Percentiles rank a stretch among this genome's conserved stretches.
Evolutionary conservation across 192 early-diverging fungal species (phyloP).

Genomic region (Backusella circina): DNA sequence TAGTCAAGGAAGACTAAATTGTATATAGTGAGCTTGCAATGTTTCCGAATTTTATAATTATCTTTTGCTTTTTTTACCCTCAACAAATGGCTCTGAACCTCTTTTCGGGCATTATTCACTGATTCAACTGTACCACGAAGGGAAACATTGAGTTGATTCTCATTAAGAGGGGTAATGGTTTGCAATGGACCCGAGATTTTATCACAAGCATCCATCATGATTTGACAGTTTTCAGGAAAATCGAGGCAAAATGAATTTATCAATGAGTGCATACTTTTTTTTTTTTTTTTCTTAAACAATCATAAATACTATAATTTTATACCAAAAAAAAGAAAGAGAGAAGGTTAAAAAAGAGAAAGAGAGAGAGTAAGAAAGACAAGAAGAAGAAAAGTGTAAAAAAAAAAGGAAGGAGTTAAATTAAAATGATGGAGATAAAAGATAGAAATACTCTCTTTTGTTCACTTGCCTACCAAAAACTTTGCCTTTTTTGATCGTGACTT

Average conservation of each 20-base stretch:
- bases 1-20: neutral
- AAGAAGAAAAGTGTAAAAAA: neutral
- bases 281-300: neutral
- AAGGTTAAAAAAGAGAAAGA: neutral
- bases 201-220: neutral
- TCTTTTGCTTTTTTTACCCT: neutral
- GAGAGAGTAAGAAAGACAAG: neutral
- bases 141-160: neutral
- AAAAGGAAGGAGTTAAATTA: conserved; percentile 8
- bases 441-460: neutral
- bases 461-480: neutral
- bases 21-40: neutral
- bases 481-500: neutral
- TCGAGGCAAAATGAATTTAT: conserved; percentile 11
- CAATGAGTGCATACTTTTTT: conserved; percentile 7
- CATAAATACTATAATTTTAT: neutral
- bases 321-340: neutral
- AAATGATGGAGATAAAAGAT: neutral
- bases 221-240: conserved; percentile 15
- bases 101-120: neutral
- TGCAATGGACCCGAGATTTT: neutral
- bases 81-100: neutral
- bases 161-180: neutral
- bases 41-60: neutral
- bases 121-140: neutral